Evolutionary conservation across 2,329 filamentous ascomycete genomes (phyloP), one percentile per base, ranked within the genome.

Genomic region (Periconia sp.): DNA sequence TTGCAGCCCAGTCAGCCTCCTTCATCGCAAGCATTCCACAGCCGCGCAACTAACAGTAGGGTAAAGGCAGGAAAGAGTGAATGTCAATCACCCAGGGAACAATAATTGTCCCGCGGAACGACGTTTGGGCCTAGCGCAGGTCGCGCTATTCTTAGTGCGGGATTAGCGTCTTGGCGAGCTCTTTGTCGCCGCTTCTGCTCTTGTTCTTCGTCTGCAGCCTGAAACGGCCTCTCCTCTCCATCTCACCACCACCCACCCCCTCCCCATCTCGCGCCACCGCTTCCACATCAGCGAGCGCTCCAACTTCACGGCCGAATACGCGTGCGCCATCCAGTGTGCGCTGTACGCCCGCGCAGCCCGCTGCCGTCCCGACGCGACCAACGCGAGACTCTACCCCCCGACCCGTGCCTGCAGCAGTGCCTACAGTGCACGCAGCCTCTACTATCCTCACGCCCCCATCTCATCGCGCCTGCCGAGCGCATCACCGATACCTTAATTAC

Each of bases 211-310:
- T 31, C 37, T 41, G 56, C 52, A 51, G 54, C 59, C 50, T 41
- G 49, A 37, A 55, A 49, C 48, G 23, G 41, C 30, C 23, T 35
- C 18, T 40, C 18, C 49, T 44, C 27, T 33, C 33, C 64, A 42
- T 58, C 59, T 55, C 62, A 54, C 60, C 59, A 61, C 60, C 63
- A 54, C 62, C 57, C 62, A 61, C 63, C 57, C 62, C 54, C 57
- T 57, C 60, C 57, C 64, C 69, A 69, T 66, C 66, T 53, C 57
- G 55, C 62, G 54, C 63, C 62, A 55, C 69, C 64, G 66, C 66
- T 59, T 60, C 62, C 58, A 60, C 62, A 68, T 65, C 65, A 55
- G 58, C 61, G 68, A 69, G 69, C 66, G 70, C 71, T 67, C 69
- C 64, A 61, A 60, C 48, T 53, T 56, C 58, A 61, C 58, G 61